phyloP scores from a whole-genome alignment of 305 asterid genomes.

The Plantago rigida region DNA sequence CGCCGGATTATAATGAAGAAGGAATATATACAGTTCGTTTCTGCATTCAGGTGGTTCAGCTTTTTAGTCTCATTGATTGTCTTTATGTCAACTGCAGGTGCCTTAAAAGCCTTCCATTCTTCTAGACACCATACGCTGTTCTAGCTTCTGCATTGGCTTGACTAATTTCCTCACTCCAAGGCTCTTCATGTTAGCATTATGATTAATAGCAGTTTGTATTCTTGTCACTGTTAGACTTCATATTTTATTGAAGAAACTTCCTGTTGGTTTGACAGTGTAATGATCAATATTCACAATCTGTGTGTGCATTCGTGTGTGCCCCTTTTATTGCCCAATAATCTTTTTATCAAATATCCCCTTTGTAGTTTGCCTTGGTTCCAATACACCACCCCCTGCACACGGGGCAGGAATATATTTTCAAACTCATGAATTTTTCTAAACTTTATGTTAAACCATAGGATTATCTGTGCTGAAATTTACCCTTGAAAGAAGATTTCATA shows the following conservation, averaged over 20 bases:
- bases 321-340: neutral
- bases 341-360: neutral
- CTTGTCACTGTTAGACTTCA: neutral
- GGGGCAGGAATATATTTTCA: neutral
- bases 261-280: neutral
- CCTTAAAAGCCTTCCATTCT: constrained; percentile 12
- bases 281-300: neutral
- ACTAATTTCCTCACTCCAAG: neutral
- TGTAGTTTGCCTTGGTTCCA: neutral
- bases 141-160: neutral
- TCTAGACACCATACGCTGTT: neutral
- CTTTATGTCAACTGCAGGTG: constrained; percentile 1
- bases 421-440: neutral
- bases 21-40: constrained; percentile 95
- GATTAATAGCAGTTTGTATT: neutral
- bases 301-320: neutral
- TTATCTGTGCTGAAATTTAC: neutral
- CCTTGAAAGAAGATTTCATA: neutral
- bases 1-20: constrained; percentile 85
- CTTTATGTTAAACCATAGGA: neutral
- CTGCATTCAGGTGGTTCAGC: constrained; percentile 76
- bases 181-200: neutral
- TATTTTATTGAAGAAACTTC: neutral
- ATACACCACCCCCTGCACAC: neutral
- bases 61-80: constrained; percentile 13